Evolutionary conservation across 2,329 filamentous ascomycete species (phyloP).

Genomic region (Exophiala lecanii-corni): DNA sequence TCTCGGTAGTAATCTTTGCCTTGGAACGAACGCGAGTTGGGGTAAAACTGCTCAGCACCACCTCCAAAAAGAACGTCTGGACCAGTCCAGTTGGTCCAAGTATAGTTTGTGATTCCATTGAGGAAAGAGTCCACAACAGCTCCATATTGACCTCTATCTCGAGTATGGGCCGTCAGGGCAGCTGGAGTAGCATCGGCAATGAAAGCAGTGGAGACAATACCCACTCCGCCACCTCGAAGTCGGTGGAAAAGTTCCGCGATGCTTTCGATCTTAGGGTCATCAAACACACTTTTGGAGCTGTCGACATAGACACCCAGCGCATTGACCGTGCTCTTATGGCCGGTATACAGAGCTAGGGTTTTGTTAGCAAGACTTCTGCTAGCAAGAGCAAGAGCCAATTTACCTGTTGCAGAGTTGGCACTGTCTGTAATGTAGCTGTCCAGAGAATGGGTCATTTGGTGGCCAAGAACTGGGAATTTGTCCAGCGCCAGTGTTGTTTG

Average conservation of each 20-base stretch:
- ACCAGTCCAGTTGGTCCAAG: constrained; percentile 69
- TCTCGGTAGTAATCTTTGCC: constrained; percentile 68
- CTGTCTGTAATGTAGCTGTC: constrained; percentile 83
- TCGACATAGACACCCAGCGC: constrained; percentile 78
- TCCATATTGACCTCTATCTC: constrained; percentile 64
- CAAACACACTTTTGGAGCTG: constrained; percentile 66
- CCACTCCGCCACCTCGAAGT: constrained; percentile 56
- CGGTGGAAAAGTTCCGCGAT: constrained; percentile 70
- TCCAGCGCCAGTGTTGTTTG: constrained; percentile 71
- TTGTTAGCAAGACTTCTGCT: no score
- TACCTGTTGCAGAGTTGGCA: constrained; percentile 78
- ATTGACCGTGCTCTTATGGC: constrained; percentile 80
- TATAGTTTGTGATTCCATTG: constrained; percentile 72
- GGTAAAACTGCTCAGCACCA: constrained; percentile 75
- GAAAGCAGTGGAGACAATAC: constrained; percentile 74
- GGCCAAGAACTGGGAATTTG: constrained; percentile 77
- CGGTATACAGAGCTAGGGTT: constrained; percentile 75
- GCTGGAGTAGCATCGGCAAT: constrained; percentile 79
- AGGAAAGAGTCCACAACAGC: constrained; percentile 71
- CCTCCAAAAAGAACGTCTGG: constrained; percentile 80
- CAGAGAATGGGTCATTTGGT: constrained; percentile 85
- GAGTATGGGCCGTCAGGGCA: constrained; percentile 68
- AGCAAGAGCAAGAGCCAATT: no score
- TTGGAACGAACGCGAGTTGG: constrained; percentile 60
- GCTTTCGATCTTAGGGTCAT: constrained; percentile 82